A percentile compares a stretch with the other conserved stretches of the same genome.
Conservation (phyloP, 305 asterid species). For the Fraxinus ornus region DNA sequence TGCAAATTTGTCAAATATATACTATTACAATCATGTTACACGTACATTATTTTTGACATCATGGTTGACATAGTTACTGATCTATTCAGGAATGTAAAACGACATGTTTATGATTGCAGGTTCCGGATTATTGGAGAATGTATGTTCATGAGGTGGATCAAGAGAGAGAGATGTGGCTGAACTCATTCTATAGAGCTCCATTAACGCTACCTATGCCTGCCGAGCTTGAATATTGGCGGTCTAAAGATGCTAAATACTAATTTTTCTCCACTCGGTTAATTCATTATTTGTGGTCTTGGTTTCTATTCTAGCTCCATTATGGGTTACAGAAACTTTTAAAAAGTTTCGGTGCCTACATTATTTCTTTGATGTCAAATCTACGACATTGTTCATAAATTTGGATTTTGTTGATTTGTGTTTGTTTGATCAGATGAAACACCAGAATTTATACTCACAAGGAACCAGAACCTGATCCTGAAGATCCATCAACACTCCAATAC, state of each 20-base stretch:
- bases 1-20: too few relatives aligned
- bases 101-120: conserved; percentile 44
- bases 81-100: conserved; percentile 13
- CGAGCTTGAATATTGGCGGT: conserved; percentile 94
- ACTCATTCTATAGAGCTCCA: conserved; percentile 90
- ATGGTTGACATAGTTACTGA: conserved; percentile 68
- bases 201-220: conserved; percentile 93
- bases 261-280: background rate
- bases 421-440: conserved; percentile 60
- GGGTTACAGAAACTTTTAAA: background rate
- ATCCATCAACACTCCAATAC: conserved; percentile 63
- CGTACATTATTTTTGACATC: too few relatives aligned
- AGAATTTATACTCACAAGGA: conserved; percentile 77
- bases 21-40: too few relatives aligned
- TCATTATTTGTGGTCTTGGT: background rate
- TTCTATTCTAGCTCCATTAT: background rate
- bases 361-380: too few relatives aligned
- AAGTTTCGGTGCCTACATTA: too few relatives aligned
- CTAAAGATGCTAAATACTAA: conserved; percentile 36
- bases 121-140: conserved; percentile 85
- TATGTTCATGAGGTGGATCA: conserved; percentile 81
- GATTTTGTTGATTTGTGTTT: background rate
- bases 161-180: conserved; percentile 87
- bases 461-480: conserved; percentile 88
- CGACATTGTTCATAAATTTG: too few relatives aligned